These are phyloP conservation scores for Alternaria triticimaculans DNA, from an alignment of 2,329 filamentous ascomycete genomes.

Conservation along the genomic window DNA sequence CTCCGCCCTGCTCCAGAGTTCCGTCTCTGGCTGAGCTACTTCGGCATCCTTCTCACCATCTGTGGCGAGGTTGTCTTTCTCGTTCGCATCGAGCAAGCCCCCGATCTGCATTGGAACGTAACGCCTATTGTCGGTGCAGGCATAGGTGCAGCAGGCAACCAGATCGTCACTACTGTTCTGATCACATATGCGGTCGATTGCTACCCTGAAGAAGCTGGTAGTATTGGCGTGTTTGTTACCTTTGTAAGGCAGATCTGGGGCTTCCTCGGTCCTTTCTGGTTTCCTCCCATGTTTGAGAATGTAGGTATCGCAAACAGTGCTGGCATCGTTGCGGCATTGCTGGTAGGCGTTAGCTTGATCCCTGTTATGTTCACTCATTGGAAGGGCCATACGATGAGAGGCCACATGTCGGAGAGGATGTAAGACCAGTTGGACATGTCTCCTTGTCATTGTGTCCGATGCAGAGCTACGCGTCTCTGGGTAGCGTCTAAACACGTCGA, in stretches of 20 bases:
- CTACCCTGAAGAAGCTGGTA: slow-evolving; percentile 59
- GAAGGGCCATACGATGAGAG: slow-evolving; percentile 27
- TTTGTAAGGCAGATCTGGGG: slow-evolving; percentile 59
- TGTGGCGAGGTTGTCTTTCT: slow-evolving; percentile 63
- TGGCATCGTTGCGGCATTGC: slow-evolving; percentile 46
- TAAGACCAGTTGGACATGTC: neutral
- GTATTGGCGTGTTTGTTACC: slow-evolving; percentile 65
- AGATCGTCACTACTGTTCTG: slow-evolving; percentile 66
- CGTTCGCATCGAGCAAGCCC: slow-evolving; percentile 57
- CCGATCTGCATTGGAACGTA: slow-evolving; percentile 59
- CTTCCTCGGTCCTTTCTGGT: slow-evolving; percentile 53
- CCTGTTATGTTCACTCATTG: slow-evolving; percentile 36
- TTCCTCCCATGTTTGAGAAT: slow-evolving; percentile 49
- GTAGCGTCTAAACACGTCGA: neutral
- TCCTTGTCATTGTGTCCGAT: neutral
- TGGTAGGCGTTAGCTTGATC: slow-evolving; percentile 33
- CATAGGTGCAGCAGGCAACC: slow-evolving; percentile 61
- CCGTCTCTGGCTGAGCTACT: slow-evolving; percentile 64
- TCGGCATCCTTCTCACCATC: slow-evolving; percentile 59
- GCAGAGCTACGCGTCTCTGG: neutral
- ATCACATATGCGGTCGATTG: slow-evolving; percentile 68
- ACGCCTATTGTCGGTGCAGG: slow-evolving; percentile 63
- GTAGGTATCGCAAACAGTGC: slow-evolving; percentile 47
- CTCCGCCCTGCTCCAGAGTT: slow-evolving; percentile 60
- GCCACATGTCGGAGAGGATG: slow-evolving; percentile 28